Conservation (phyloP, 2,329 filamentous ascomycete species). For the Ilyonectria sp. region DNA sequence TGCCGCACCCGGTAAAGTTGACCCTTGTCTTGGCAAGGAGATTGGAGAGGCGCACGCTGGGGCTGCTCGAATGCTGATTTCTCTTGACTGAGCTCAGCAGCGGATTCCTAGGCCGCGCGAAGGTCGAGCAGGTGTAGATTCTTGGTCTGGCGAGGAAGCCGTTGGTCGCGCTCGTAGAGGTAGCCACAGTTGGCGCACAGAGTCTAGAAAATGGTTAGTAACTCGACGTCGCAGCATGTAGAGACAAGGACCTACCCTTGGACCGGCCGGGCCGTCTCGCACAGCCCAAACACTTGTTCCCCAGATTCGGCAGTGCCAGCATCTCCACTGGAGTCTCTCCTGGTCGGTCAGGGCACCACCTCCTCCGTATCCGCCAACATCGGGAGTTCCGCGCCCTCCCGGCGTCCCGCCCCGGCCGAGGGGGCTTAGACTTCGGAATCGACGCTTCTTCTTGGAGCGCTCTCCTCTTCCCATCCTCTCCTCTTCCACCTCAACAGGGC, state of each 20-base stretch:
- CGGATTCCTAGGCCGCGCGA: constrained; percentile 50
- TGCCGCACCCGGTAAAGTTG: constrained; percentile 11
- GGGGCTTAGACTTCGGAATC: constrained; percentile 91
- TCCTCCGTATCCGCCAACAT: constrained; percentile 81
- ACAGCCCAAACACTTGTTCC: constrained; percentile 96
- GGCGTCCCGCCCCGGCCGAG: constrained; percentile 75
- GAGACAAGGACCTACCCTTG: constrained; percentile 75
- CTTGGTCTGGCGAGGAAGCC: constrained; percentile 73
- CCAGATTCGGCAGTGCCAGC: constrained; percentile 88
- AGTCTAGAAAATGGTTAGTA: constrained; percentile 66
- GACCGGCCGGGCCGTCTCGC: constrained; percentile 87
- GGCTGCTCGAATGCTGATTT: constrained; percentile 22
- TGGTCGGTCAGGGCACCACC: constrained; percentile 79
- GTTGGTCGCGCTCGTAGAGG: constrained; percentile 88
- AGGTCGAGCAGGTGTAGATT: constrained; percentile 56
- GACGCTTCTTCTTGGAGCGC: constrained; percentile 93
- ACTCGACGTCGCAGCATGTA: not conserved
- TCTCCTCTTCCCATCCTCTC: constrained; percentile 94
- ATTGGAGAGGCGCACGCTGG: constrained; percentile 24
- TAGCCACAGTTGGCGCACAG: constrained; percentile 96
- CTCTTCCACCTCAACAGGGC: constrained; percentile 72
- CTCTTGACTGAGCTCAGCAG: constrained; percentile 40
- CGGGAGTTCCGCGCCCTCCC: constrained; percentile 84
- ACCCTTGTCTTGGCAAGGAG: constrained; percentile 29
- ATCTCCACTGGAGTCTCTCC: constrained; percentile 89